phyloP scores from a whole-genome alignment of 345 rosid genomes.

The Reutealis trisperma region DNA sequence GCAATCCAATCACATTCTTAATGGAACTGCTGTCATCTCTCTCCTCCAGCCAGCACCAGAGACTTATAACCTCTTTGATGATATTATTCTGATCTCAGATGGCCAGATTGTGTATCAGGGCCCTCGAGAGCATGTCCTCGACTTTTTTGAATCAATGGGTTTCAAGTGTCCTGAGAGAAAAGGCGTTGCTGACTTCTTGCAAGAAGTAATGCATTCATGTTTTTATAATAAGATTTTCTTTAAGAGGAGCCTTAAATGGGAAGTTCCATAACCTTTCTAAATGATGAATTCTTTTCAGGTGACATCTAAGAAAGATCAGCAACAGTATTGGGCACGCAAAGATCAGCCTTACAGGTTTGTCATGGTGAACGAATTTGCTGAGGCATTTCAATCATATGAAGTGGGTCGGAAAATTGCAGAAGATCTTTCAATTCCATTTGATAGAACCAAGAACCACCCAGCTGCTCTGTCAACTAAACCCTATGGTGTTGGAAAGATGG shows the following conservation, averaged over 20 bases:
- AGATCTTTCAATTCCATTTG: conserved; percentile 53
- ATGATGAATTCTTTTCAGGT: conserved; percentile 42
- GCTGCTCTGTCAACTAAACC: conserved; percentile 53
- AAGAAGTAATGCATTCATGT: conserved; percentile 46
- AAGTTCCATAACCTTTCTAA: neutral
- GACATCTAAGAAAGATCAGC: conserved; percentile 73
- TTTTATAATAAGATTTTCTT: neutral
- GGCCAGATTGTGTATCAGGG: conserved; percentile 73
- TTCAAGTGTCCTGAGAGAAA: conserved; percentile 77
- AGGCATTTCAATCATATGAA: conserved; percentile 50
- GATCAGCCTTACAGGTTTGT: conserved; percentile 54
- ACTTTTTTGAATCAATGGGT: conserved; percentile 62
- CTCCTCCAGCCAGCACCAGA: conserved; percentile 90
- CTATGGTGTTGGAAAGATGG: conserved; percentile 53
- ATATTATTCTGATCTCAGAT: conserved; percentile 66
- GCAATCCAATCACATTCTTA: conserved; percentile 64
- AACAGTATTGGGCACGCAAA: conserved; percentile 57
- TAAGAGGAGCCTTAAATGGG: neutral
- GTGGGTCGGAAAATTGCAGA: conserved; percentile 37
- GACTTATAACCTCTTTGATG: conserved; percentile 67
- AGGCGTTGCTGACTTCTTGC: conserved; percentile 76
- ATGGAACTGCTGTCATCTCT: conserved; percentile 64
- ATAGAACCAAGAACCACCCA: conserved; percentile 48
- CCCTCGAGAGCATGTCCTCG: conserved; percentile 54
- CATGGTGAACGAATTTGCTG: conserved; percentile 47